Evolutionary conservation across 2,329 filamentous ascomycete species (phyloP).

Genomic region (Colletotrichum tanaceti): DNA sequence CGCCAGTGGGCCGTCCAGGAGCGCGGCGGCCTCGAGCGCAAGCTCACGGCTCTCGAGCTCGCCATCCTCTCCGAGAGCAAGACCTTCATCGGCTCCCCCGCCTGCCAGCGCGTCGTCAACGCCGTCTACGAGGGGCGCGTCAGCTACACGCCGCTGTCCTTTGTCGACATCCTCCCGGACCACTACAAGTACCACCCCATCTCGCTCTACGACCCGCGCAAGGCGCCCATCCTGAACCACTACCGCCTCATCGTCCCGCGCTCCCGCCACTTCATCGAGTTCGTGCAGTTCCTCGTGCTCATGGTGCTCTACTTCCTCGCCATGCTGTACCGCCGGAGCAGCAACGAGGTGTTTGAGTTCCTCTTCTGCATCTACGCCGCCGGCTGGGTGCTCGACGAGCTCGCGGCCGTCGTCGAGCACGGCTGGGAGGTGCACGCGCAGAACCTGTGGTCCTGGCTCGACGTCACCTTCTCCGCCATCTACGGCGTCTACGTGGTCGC

Average conservation of each 20-base stretch:
- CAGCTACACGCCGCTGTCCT: slow-evolving; percentile 76
- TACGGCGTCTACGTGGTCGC: slow-evolving; percentile 71
- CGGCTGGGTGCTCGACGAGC: slow-evolving; percentile 76
- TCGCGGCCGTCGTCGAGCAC: slow-evolving; percentile 74
- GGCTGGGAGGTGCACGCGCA: slow-evolving; percentile 76
- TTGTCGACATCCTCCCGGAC: slow-evolving; percentile 79
- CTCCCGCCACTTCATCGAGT: slow-evolving; percentile 74
- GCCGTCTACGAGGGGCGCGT: slow-evolving; percentile 76
- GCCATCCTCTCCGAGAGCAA: slow-evolving; percentile 80
- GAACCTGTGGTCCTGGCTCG: slow-evolving; percentile 80
- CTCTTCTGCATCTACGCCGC: slow-evolving; percentile 72
- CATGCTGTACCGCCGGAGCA: slow-evolving; percentile 68
- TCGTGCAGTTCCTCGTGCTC: slow-evolving; percentile 73
- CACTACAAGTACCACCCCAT: slow-evolving; percentile 79
- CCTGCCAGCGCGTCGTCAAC: slow-evolving; percentile 76
- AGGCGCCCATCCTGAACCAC: slow-evolving; percentile 75
- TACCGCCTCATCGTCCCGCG: slow-evolving; percentile 78
- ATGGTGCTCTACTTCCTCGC: slow-evolving; percentile 71
- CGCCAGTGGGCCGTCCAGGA: slow-evolving; percentile 54
- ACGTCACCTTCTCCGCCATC: slow-evolving; percentile 74
- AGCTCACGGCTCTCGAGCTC: slow-evolving; percentile 76
- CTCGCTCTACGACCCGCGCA: slow-evolving; percentile 74
- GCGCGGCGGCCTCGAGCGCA: slow-evolving; percentile 58
- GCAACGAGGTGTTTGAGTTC: slow-evolving; percentile 65
- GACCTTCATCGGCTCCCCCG: slow-evolving; percentile 71